Evolutionary conservation across 257 asterid genomes (phyloP).

Genomic region (Verbena officinalis): DNA sequence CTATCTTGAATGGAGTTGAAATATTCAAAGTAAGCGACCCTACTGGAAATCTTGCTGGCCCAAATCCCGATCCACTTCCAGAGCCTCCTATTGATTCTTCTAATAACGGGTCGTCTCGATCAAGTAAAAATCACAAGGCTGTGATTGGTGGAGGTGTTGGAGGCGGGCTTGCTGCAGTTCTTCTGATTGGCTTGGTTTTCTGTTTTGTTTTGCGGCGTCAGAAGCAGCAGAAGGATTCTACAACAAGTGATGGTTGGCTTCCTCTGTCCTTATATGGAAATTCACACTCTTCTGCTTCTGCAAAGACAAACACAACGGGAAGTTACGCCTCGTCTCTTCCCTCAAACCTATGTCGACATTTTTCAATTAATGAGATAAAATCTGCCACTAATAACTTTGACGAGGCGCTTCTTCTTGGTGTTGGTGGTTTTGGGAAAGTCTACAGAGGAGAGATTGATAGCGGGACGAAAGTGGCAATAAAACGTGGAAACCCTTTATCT

Average conservation of each 20-base stretch:
- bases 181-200: conserved; percentile 58
- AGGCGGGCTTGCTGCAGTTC: conserved; percentile 68
- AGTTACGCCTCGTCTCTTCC: conserved; percentile 88
- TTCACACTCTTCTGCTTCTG: conserved; percentile 75
- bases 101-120: conserved; percentile 23
- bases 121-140: conserved; percentile 46
- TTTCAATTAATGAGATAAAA: conserved; percentile 83
- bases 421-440: conserved; percentile 90
- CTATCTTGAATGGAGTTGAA: conserved; percentile 84
- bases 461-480: conserved; percentile 84
- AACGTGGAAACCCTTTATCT: conserved; percentile 91
- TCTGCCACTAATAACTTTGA: conserved; percentile 82
- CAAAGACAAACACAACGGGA: conserved; percentile 80
- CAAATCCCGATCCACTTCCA: conserved; percentile 74
- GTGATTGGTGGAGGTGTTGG: conserved; percentile 81
- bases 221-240: conserved; percentile 55
- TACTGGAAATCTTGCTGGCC: conserved; percentile 76
- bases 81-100: conserved; percentile 36
- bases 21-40: conserved; percentile 67
- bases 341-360: conserved; percentile 84
- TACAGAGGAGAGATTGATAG: conserved; percentile 86
- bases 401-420: conserved; percentile 79
- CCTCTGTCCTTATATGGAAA: conserved; percentile 86
- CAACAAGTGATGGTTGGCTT: conserved; percentile 84
- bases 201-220: conserved; percentile 45